Conservation (phyloP, 1,284 basidiomycete species). For the Pulchroboletus neoregius region DNA sequence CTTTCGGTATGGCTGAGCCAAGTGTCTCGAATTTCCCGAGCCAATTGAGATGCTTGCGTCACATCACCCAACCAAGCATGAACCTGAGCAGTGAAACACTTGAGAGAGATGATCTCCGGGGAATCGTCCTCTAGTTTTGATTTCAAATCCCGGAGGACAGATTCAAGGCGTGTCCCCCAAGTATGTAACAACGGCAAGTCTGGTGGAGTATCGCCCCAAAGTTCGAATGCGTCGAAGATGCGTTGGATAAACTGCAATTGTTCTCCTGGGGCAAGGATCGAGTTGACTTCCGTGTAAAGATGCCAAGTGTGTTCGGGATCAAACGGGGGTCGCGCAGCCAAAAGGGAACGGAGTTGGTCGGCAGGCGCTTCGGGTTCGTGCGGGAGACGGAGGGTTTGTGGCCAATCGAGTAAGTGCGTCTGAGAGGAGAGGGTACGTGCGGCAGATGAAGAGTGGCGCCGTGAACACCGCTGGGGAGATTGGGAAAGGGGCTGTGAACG, state of each 20-base stretch:
- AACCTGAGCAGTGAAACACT: conserved; percentile 35
- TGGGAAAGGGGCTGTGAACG: conserved; percentile 20
- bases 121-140: conserved; percentile 16
- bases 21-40: conserved; percentile 24
- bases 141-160: conserved; percentile 33
- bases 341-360: conserved; percentile 22
- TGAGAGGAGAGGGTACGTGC: conserved; percentile 22
- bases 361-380: conserved; percentile 7
- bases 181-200: conserved; percentile 28
- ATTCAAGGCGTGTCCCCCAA: conserved; percentile 39
- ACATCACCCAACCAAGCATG: conserved; percentile 37
- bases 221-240: conserved; percentile 31
- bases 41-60: conserved; percentile 31
- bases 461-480: conserved; percentile 26
- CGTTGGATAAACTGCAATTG: conserved; percentile 35
- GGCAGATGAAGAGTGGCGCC: conserved; percentile 31
- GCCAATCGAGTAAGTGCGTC: conserved; percentile 10
- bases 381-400: conserved; percentile 3
- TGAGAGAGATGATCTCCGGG: conserved; percentile 18
- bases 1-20: conserved; percentile 18
- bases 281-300: conserved; percentile 22
- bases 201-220: conserved; percentile 19
- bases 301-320: conserved; percentile 40
- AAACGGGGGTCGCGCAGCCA: conserved; percentile 24
- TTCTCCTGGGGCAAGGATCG: conserved; percentile 21